Evolutionary conservation across 495 filamentous ascomycete species (phyloP).

Genomic region (Lasiosphaeris hirsuta): DNA sequence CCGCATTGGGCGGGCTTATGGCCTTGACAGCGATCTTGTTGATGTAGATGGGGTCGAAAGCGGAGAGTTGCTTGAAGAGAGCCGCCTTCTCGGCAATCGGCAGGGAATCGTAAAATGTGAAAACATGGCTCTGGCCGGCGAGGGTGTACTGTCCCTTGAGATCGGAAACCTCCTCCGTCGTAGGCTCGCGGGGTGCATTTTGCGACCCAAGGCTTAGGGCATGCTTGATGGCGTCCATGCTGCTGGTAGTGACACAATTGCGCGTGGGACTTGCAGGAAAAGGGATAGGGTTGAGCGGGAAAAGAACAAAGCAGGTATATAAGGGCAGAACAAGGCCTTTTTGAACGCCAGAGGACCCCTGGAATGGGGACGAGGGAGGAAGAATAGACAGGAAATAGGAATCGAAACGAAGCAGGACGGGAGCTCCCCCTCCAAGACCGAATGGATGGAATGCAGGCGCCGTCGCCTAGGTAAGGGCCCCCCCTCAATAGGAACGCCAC

Average conservation of each 20-base stretch:
- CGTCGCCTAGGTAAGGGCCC: neutral
- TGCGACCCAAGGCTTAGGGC: slow-evolving; percentile 22
- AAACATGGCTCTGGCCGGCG: slow-evolving; percentile 84
- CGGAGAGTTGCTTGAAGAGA: slow-evolving; percentile 76
- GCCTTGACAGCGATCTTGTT: slow-evolving; percentile 80
- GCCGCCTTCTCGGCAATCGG: slow-evolving; percentile 65
- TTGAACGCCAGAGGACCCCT: neutral
- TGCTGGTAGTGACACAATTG: neutral
- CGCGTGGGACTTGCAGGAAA: neutral
- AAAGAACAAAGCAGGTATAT: neutral
- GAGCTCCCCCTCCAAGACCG: neutral
- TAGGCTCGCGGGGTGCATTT: slow-evolving; percentile 59
- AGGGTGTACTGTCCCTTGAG: slow-evolving; percentile 74
- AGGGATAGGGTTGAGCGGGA: neutral
- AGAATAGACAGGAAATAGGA: neutral
- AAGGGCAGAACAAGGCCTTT: neutral
- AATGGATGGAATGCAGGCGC: neutral
- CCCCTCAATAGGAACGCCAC: neutral
- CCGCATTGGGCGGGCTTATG: slow-evolving; percentile 67
- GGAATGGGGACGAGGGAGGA: too few species aligned
- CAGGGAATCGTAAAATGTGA: slow-evolving; percentile 84
- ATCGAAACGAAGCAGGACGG: neutral
- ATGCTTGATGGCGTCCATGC: slow-evolving; percentile 15
- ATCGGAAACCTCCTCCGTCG: slow-evolving; percentile 65
- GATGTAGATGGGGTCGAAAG: slow-evolving; percentile 77